A percentile compares a stretch with the other conserved stretches of the same genome.
Evolutionary conservation across 805 yeast species (phyloP).

Genomic region (Hemisphaericaspora nanyangensis): DNA sequence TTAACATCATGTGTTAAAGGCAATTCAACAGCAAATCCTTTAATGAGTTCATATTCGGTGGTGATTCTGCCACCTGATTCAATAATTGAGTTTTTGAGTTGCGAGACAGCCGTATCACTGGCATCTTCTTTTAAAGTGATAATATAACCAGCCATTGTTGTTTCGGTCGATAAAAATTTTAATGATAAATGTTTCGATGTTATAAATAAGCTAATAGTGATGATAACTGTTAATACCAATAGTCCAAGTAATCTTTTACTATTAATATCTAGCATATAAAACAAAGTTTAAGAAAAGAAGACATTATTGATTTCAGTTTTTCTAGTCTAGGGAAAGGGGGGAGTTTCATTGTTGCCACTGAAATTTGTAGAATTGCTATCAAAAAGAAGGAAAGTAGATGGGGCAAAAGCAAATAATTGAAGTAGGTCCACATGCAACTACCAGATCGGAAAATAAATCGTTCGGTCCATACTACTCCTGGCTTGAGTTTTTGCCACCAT

Average conservation of each 20-base stretch:
- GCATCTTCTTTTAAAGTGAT: slow-evolving; percentile 46
- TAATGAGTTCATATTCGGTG: slow-evolving; percentile 60
- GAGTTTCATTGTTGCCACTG: no score
- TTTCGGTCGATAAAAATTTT: no score
- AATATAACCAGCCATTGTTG: slow-evolving; percentile 32
- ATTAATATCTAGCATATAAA: neutral
- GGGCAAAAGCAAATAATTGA: no score
- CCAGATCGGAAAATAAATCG: no score
- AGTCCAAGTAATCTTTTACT: neutral
- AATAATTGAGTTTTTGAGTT: slow-evolving; percentile 45
- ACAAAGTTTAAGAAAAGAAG: no score
- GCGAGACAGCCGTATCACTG: slow-evolving; percentile 33
- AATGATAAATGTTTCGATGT: no score
- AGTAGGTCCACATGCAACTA: no score
- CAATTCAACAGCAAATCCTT: slow-evolving; percentile 60
- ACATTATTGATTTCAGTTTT: no score
- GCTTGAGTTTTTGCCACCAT: no score
- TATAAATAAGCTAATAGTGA: neutral
- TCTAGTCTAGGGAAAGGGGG: neutral
- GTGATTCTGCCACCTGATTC: slow-evolving; percentile 59
- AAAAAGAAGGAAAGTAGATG: no score
- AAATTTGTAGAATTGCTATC: no score
- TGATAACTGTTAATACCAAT: neutral
- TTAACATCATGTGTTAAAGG: slow-evolving; percentile 47
- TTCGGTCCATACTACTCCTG: no score